Percentiles rank a stretch among this genome's conserved stretches.
Conservation (phyloP, 1,284 basidiomycete genomes). For the Ganoderma lingzhi region DNA sequence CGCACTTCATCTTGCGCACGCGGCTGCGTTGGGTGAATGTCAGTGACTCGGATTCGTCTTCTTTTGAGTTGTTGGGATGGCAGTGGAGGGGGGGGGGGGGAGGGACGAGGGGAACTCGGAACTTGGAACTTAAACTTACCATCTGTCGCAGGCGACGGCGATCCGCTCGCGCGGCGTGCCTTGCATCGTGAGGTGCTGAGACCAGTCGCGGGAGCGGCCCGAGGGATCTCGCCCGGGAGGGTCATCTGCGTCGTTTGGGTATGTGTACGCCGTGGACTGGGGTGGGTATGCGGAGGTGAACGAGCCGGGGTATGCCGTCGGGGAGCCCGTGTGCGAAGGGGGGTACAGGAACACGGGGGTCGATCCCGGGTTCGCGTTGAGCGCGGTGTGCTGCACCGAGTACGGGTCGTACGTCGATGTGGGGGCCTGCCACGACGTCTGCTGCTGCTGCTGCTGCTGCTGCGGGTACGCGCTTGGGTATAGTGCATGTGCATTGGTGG, state of each 20-base stretch:
- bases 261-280: not conserved
- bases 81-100: not conserved
- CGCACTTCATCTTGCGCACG: slow-evolving; percentile 10
- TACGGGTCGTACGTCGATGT: slow-evolving; percentile 4
- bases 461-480: slow-evolving; percentile 1
- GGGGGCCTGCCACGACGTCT: not conserved
- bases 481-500: not conserved
- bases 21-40: not conserved
- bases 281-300: not conserved
- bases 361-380: slow-evolving; percentile 4
- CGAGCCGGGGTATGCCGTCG: not conserved
- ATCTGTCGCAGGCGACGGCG: slow-evolving; percentile 5
- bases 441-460: not conserved
- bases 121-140: not conserved
- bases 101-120: no score
- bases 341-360: slow-evolving; percentile 11
- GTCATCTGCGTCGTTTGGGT: not conserved
- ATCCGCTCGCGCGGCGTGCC: slow-evolving; percentile 8
- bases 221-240: not conserved
- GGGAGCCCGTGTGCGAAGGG: not conserved
- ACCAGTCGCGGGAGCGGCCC: not conserved
- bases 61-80: no score
- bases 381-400: slow-evolving; percentile 1
- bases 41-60: no score
- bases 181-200: slow-evolving; percentile 1